Base-by-base conservation (phyloP, 768 basidiomycete genomes). In the Rhodotorula sphaerocarpa region DNA sequence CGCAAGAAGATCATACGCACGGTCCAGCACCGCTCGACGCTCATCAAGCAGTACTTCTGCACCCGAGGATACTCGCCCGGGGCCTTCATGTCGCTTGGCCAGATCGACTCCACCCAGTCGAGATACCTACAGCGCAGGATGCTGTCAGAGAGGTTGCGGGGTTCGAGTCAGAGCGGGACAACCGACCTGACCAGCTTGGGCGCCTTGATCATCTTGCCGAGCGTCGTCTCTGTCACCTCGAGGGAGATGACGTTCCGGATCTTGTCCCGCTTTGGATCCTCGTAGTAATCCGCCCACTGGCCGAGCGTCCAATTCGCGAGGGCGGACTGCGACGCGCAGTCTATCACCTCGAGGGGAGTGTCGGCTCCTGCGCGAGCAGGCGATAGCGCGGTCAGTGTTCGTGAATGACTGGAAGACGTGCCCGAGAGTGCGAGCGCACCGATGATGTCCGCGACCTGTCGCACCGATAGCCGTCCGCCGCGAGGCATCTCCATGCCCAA, bases 81-180 rank as follows among this genome's bases (percentile, higher is more conserved):
- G 70, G 83, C 83, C 42, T 84, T 83, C 70, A 83, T 82, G 50
- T 83, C 83, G 59, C 80, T 80, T 0, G 91, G 91, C 93, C 93
- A 99, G 74, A 85, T 88, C 63, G 86, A 87, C 74, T 95, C 90
- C 10, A 96, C 93, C 93, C 93, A 99, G 71, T 96, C 95, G 67
- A 96, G 74, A 59, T 96, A 88, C 55, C 87, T 80, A 42, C 88
- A 87, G 2, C 21, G 5, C 5, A 14, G 12, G 4, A 9, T 3
- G 14, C 20, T 21, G 47, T 20, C 30, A 30, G 28, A 2, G 28
- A 36, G 2, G 30, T 36, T 31, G 18, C 27, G 9, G 12, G 45
- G 45, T 54, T 16, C 30, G 43, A 42, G 18, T 11, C 46, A 23
- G 16, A 50, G 48, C 30, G 15, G 23, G 15, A 5, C 1, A n/a